Base-by-base conservation (phyloP, 306 rosid species). In the Inga laurina region DNA sequence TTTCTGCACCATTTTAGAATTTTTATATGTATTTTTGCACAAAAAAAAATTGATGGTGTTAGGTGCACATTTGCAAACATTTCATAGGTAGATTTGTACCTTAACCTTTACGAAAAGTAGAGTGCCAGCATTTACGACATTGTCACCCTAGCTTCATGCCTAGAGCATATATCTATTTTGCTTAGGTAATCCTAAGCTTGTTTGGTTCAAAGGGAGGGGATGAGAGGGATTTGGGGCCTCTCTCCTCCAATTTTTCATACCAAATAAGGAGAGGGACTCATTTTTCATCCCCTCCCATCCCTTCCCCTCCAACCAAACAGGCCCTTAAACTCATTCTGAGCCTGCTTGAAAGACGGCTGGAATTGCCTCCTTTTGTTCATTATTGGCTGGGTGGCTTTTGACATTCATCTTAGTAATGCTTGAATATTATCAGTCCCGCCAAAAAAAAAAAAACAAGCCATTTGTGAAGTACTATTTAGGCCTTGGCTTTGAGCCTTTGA, bases 321-420 rank as follows among this genome's bases (percentile, higher is more conserved):
- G 30, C 30, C 30, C 30, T 27, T 27, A 27, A 34, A 44, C 39
- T 14, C 65, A 68, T 75, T 67, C 46, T 85, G 66, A 73, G 45
- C 68, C 61, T 82, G 62, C 72, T 66, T 77, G 74, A 73, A 72
- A 41, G 41, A 66, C 44, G 18, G 30, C 32, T 41, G 34, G 72
- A 85, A 61, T 21, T 72, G 57, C 61, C 56, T 81, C 77, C 35
- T 43, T 19, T 57, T 85, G 56, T 35, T 18, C 73, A 56, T n/a
- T 56, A 70, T 59, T 84, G 41, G 19, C 75, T 61, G 71, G 30
- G 56, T 54, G 16, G 83, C 69, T 80, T 70, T 41, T 45, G 16
- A 14, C 49, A 72, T 61, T 72, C 71, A 83, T 83, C 56, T 10
- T 49, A 49, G 69, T 34, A 15, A 45, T 76, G 69, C 34, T 35